Conservation (phyloP, 495 filamentous ascomycete genomes). For the Aspergillus kassunensis region DNA sequence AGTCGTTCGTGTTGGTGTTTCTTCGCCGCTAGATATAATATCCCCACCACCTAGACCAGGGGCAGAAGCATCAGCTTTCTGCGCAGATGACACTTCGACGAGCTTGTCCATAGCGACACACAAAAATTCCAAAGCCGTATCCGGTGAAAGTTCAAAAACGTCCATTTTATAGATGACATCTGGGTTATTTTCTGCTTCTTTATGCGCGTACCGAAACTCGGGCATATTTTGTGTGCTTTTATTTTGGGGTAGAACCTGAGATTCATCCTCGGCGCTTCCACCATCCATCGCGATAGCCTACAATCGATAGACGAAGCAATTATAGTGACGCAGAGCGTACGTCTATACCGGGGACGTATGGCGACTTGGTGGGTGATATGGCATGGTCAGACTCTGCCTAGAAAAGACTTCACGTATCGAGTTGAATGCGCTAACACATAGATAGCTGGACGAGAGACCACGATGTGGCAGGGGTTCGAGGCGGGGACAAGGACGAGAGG, state of each 20-base stretch:
- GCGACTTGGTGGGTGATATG: slow-evolving; percentile 24
- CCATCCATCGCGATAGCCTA: slow-evolving; percentile 23
- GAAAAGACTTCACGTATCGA: not conserved
- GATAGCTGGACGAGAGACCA: not conserved
- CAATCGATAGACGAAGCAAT: slow-evolving; percentile 6
- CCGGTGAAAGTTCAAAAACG: slow-evolving; percentile 67
- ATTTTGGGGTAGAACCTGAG: not conserved
- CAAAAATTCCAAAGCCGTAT: slow-evolving; percentile 76
- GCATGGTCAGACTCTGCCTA: slow-evolving; percentile 35
- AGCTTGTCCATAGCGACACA: slow-evolving; percentile 68
- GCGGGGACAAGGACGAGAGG: not conserved
- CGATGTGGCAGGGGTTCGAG: not conserved
- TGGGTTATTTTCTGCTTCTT: not conserved
- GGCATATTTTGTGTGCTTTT: not conserved
- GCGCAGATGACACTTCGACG: slow-evolving; percentile 59
- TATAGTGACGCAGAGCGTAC: slow-evolving; percentile 16
- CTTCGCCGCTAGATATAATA: slow-evolving; percentile 41
- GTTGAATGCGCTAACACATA: not conserved
- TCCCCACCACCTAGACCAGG: slow-evolving; percentile 52
- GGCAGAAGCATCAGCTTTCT: slow-evolving; percentile 46
- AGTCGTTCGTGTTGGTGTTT: slow-evolving; percentile 18
- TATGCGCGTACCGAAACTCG: not conserved
- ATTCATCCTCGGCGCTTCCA: slow-evolving; percentile 16
- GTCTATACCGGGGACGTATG: slow-evolving; percentile 29
- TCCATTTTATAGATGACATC: slow-evolving; percentile 32